phyloP scores from a whole-genome alignment of 768 basidiomycete genomes.

The Galerina marginata region DNA sequence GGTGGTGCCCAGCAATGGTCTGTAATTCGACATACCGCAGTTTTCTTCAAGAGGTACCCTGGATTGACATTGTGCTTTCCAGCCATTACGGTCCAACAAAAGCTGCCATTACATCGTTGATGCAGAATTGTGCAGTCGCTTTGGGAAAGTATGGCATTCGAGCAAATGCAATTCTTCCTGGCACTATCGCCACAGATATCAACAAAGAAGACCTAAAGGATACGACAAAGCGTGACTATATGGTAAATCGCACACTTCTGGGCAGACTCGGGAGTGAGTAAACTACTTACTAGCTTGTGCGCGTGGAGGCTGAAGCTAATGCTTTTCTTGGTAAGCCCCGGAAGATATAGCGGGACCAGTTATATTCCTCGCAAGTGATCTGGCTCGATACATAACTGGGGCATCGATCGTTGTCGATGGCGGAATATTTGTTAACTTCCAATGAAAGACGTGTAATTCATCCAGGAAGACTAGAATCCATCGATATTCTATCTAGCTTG shows the following conservation, averaged over 20 bases:
- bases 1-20: conserved; percentile 76
- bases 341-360: conserved; percentile 78
- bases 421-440: conserved; percentile 76
- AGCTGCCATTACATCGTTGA: conserved; percentile 76
- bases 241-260: conserved; percentile 67
- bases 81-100: conserved; percentile 84
- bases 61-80: not conserved
- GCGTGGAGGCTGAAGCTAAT: not conserved
- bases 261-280: conserved; percentile 66
- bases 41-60: not conserved
- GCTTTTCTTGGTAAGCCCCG: conserved; percentile 43
- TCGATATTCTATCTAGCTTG: conserved; percentile 4
- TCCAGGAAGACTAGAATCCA: conserved; percentile 1
- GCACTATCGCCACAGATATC: conserved; percentile 79
- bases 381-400: conserved; percentile 74
- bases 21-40: conserved; percentile 10
- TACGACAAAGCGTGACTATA: conserved; percentile 60
- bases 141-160: conserved; percentile 79
- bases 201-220: conserved; percentile 77
- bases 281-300: not conserved
- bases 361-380: conserved; percentile 74
- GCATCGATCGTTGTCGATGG: conserved; percentile 73
- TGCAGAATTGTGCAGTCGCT: conserved; percentile 82
- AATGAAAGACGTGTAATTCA: conserved; percentile 39
- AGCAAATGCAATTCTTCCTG: conserved; percentile 74